Evolutionary conservation across 495 filamentous ascomycete genomes (phyloP).

Genomic region (Clavariopsis aquatica): DNA sequence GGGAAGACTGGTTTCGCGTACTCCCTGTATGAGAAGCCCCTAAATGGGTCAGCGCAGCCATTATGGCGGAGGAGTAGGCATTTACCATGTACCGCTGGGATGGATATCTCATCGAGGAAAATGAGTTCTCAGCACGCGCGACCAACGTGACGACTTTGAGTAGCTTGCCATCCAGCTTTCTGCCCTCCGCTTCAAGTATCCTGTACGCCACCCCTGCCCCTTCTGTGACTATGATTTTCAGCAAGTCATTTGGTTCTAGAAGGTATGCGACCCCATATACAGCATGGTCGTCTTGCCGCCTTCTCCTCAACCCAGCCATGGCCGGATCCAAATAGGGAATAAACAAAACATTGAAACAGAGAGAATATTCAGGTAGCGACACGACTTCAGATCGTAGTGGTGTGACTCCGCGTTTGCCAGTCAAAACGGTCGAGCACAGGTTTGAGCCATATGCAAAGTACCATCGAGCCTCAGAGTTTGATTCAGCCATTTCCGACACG

Average conservation of each 20-base stretch:
- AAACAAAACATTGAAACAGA: constrained; percentile 17
- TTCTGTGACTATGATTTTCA: constrained; percentile 16
- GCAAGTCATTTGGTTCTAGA: background rate
- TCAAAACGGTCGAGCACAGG: constrained; percentile 8
- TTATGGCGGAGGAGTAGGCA: too few relatives aligned
- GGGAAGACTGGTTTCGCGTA: background rate
- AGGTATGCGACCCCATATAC: constrained; percentile 22
- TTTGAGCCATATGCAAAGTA: constrained; percentile 4
- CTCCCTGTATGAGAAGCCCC: background rate
- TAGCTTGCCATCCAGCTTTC: background rate
- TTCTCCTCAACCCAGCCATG: constrained; percentile 13
- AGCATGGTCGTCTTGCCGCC: background rate
- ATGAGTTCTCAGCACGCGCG: background rate
- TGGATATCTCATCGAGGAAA: background rate
- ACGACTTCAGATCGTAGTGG: background rate
- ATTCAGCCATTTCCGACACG: too few relatives aligned
- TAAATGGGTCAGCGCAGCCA: background rate
- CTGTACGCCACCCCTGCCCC: background rate
- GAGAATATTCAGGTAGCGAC: background rate
- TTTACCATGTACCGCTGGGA: background rate
- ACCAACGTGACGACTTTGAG: background rate
- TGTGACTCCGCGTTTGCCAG: background rate
- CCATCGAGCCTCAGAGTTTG: background rate
- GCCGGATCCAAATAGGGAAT: constrained; percentile 28
- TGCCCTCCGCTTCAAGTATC: background rate